Conservation (phyloP, 2,329 filamentous ascomycete species). For the Paecilomyces dactylethromorphus region DNA sequence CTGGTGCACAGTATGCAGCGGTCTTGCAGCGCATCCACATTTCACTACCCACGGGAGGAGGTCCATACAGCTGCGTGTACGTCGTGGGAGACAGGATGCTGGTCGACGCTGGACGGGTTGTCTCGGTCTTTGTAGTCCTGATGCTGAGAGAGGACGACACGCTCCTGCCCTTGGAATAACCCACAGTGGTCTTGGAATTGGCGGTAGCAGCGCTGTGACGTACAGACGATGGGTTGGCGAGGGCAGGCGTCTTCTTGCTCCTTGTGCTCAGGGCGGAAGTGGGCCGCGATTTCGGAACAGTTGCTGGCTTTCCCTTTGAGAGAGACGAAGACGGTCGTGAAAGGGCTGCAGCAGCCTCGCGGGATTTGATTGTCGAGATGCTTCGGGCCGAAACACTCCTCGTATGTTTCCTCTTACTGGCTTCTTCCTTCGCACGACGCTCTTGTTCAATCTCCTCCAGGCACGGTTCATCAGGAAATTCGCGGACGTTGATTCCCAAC, state of each 20-base stretch:
- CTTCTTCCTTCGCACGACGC: conserved; percentile 19
- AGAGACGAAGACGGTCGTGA: conserved; percentile 21
- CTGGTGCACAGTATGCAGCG: conserved; percentile 28
- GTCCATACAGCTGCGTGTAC: conserved; percentile 38
- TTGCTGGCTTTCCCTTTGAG: conserved; percentile 22
- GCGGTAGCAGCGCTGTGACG: conserved; percentile 57
- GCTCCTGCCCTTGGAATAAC: conserved; percentile 70
- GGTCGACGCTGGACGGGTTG: conserved; percentile 15
- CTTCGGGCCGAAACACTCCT: conserved; percentile 18
- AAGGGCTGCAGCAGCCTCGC: conserved; percentile 35
- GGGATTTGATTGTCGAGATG: conserved; percentile 31
- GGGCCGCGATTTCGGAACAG: conserved; percentile 28
- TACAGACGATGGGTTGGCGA: conserved; percentile 46
- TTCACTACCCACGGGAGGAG: conserved; percentile 35
- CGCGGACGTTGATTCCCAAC: conserved; percentile 51
- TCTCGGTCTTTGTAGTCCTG: conserved; percentile 14
- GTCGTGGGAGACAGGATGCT: conserved; percentile 32
- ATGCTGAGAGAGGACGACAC: conserved; percentile 24
- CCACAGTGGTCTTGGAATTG: conserved; percentile 73
- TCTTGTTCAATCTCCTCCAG: conserved; percentile 31
- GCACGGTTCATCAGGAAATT: conserved; percentile 22
- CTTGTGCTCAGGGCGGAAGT: conserved; percentile 24
- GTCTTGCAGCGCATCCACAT: conserved; percentile 37
- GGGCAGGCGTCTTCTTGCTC: conserved; percentile 36
- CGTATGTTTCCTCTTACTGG: conserved; percentile 13